Evolutionary conservation across 2,329 filamentous ascomycete species (phyloP), one percentile per base, ranked within the genome.

Genomic region (Phoma sp.): DNA sequence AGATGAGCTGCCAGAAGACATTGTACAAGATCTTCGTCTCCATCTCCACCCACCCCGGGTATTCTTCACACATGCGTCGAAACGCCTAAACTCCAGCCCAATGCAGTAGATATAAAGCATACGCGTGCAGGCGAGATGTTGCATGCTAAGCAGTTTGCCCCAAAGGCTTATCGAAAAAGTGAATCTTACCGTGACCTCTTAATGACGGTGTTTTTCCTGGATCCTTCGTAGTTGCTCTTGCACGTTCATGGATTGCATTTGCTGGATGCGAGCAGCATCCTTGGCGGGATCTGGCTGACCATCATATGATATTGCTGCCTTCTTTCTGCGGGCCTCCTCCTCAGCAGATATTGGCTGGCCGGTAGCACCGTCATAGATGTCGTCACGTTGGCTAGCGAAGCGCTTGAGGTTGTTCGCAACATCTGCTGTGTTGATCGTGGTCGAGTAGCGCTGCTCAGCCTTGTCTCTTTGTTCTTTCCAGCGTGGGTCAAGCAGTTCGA

Each of bases 391-490:
- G 62, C 91, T 93, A 20, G 93, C 92, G 45, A 98, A 82, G n/a
- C 93, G 88, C 80, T 98, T 98, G 59, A 98, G 84, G 72, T 98
- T 97, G 74, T 92, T 93, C 45, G 92, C 93, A 38, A 96, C 92
- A 65, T 98, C 93, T 28, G 84, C 86, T 3, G 91, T 93, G 1
- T 89, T 91, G 66, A 96, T 97, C 9, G 92, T 96, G 0, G 90
- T 93, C 1, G 91, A 86, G 60, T 89, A 91, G 58, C 93, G 88
- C 11, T 90, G 87, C 38, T 96, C 92, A 14, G 91, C 87, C 74
- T 96, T 96, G 53, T 91, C 90, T 64, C 92, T 92, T 74, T 98
- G 93, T 72, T 97, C 93, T 74, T 96, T 96, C 93, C 93, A 98
- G 54, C 90, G 86, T 0, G 93, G 93, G 72, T 98, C 93, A 54